These are phyloP conservation scores for Acacia crassicarpa DNA, from an alignment of 306 rosid genomes.

Conservation along the genomic window DNA sequence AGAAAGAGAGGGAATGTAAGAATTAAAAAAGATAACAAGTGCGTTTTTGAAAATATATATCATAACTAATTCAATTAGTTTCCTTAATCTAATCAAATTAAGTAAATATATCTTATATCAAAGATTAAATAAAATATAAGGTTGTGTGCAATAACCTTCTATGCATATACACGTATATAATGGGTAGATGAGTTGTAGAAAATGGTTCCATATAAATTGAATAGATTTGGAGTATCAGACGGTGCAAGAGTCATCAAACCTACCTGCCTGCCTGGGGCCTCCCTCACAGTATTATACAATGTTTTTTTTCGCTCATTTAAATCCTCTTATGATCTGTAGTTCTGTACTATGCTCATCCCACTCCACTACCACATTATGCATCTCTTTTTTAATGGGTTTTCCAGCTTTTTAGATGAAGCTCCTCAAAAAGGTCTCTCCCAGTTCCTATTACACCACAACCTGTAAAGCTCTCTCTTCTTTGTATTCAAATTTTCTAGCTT, in stretches of 20 bases:
- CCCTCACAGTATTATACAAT: not conserved
- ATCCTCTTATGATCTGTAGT: not conserved
- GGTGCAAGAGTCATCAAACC: conserved; percentile 31
- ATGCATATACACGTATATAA: too few relatives aligned
- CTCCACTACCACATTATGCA: not conserved
- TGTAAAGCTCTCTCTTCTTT: not conserved
- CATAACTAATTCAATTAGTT: too few relatives aligned
- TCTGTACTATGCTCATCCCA: not conserved
- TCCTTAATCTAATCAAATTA: too few relatives aligned
- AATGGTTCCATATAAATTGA: not conserved
- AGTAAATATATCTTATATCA: too few relatives aligned
- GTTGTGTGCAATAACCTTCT: too few relatives aligned
- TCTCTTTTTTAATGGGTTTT: not conserved
- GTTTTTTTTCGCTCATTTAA: not conserved
- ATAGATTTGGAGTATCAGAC: conserved; percentile 25
- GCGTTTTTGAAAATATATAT: too few relatives aligned
- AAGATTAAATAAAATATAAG: too few relatives aligned
- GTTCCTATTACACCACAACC: not conserved
- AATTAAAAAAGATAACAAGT: too few relatives aligned
- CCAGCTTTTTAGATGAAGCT: not conserved
- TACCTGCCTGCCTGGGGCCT: not conserved
- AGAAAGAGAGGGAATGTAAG: too few relatives aligned
- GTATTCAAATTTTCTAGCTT: not conserved
- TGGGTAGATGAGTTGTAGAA: too few relatives aligned
- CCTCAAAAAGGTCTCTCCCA: not conserved